Evolutionary conservation across 441 rosid species (phyloP).

Genomic region (California macrophylla): DNA sequence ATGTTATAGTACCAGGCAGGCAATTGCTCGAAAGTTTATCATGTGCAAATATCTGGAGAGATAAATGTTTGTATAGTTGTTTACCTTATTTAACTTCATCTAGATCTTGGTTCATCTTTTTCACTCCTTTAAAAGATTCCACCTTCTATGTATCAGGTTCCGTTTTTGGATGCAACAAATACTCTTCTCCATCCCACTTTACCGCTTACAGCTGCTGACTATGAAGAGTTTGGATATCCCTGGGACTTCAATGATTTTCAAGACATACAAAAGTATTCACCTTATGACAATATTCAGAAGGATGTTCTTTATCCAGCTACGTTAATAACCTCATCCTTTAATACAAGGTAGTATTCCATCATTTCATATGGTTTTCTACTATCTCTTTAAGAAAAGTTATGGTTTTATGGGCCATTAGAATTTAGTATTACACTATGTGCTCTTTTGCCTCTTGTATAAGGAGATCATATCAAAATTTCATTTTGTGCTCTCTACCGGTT

Average conservation of each 20-base stretch:
- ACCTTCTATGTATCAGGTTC: conserved; percentile 42
- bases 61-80: background rate
- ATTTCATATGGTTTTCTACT: background rate
- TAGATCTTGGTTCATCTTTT: background rate
- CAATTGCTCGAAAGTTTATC: background rate
- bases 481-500: no score
- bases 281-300: conserved; percentile 75
- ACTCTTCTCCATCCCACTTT: conserved; percentile 74
- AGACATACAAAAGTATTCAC: conserved; percentile 62
- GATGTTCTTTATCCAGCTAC: conserved; percentile 70
- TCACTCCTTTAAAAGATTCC: background rate
- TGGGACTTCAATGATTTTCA: conserved; percentile 65
- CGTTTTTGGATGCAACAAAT: conserved; percentile 81
- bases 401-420: background rate
- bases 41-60: background rate
- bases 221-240: conserved; percentile 88
- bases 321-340: conserved; percentile 71
- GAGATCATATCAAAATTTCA: no score
- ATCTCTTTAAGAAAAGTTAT: background rate
- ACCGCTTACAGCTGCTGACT: conserved; percentile 67
- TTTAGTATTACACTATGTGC: background rate
- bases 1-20: background rate
- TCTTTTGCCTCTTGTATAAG: background rate
- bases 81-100: background rate
- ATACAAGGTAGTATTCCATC: conserved; percentile 43